Base-by-base conservation (phyloP, 2,329 filamentous ascomycete species). In the Penicillium sp. region DNA sequence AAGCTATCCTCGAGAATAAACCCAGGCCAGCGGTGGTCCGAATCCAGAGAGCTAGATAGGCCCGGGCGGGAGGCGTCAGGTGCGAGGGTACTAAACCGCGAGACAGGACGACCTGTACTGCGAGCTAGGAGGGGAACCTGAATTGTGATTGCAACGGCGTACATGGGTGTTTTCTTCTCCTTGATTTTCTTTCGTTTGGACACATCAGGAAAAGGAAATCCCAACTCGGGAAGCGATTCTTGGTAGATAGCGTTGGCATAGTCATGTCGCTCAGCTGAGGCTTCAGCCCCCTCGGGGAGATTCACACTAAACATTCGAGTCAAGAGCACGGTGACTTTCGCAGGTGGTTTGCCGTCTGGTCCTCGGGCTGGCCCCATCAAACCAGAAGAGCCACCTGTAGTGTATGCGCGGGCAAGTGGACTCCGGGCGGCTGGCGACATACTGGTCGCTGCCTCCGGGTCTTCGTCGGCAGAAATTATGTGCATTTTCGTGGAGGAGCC, bases 401-500 rank as follows among this genome's bases (percentile, higher is more conserved):
- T 68, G 41, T 67, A 62, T 3, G 65, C 58, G 16, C 67, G 63
- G 5, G 59, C 54, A 14, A 69, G 56, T 8, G 65, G 62, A 31
- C 57, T 59, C 8, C 63, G 64, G n/a, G 46, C 47, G 26, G 53
- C 51, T 19, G 61, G 57, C 4, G 60, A 63, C 9, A 50, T 45
- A 18, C 47, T 54, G 4, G 53, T 36, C 6, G 51, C 48, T 13
- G 45, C 47, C 18, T 52, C 53, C 4, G 58, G 43, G 17, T 67
- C 63, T 28, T 61, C 60, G 45, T 70, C 65, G 2, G 65, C 60
- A 15, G 70, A 69, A 45, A 80, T 69, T 37, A 80, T 74, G 55
- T 81, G 78, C 56, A 80, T 72, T 57, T 81, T 81, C 30, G 78
- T 80, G 16, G 75, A 78, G 7, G 76, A 74, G n/a, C 76, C 76